Percentiles rank a stretch among this genome's conserved stretches.
Conservation (phyloP, 225 moss, liverwort and hornwort species). For the Polytrichum commune region DNA sequence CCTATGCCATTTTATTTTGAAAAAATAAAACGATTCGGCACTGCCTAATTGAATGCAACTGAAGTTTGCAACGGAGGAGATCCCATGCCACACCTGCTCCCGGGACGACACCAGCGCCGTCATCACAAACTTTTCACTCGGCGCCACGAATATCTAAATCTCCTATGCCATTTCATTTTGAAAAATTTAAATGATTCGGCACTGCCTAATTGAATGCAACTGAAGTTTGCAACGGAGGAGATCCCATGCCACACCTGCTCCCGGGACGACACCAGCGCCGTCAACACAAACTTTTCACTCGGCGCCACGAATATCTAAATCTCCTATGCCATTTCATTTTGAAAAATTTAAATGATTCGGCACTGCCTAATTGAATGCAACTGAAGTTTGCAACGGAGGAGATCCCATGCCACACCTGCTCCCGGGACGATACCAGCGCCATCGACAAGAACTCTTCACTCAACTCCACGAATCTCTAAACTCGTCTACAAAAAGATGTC, state of each 20-base stretch:
- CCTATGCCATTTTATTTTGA: too few species aligned
- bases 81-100: constrained; percentile 25
- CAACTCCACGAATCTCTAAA: too few species aligned
- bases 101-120: constrained; percentile 30
- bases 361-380: not conserved
- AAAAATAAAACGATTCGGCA: not conserved
- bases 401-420: constrained; percentile 24
- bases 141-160: too few species aligned
- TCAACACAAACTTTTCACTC: constrained; percentile 24
- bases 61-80: not conserved
- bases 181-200: too few species aligned
- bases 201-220: not conserved
- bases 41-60: not conserved
- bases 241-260: constrained; percentile 26
- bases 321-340: too few species aligned
- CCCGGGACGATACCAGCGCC: constrained; percentile 31
- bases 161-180: too few species aligned
- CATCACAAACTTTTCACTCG: constrained; percentile 23
- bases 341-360: too few species aligned
- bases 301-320: too few species aligned
- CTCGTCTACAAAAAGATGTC: too few species aligned
- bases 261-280: constrained; percentile 30
- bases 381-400: not conserved
- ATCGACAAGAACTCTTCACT: constrained; percentile 26
- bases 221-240: not conserved